Conservation (phyloP, 345 rosid genomes). For the Cardamine resedifolia region DNA sequence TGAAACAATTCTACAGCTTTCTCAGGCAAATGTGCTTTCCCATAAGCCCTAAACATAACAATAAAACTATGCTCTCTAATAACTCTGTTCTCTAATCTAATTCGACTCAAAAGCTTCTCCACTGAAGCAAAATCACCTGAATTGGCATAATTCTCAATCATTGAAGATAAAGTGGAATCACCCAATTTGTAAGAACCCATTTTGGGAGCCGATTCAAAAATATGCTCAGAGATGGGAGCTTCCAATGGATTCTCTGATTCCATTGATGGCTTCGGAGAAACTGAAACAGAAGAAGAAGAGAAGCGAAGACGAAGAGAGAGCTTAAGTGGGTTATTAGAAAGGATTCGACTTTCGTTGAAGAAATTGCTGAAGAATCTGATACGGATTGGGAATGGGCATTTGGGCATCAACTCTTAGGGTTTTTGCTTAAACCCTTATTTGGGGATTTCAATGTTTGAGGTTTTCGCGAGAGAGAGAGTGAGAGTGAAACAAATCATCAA, state of each 20-base stretch:
- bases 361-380: conserved; percentile 24
- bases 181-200: conserved; percentile 70
- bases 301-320: conserved; percentile 16
- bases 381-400: conserved; percentile 41
- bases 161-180: conserved; percentile 74
- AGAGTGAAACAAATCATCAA: not conserved
- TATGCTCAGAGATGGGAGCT: conserved; percentile 49
- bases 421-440: conserved; percentile 36
- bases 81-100: conserved; percentile 62
- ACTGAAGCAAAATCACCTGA: conserved; percentile 58
- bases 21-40: conserved; percentile 61
- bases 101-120: conserved; percentile 56
- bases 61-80: conserved; percentile 60
- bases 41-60: conserved; percentile 67
- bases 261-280: conserved; percentile 11
- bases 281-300: conserved; percentile 26
- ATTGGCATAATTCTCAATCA: conserved; percentile 58
- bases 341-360: conserved; percentile 29
- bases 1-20: conserved; percentile 68
- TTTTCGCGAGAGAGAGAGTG: not conserved
- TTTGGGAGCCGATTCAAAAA: conserved; percentile 52
- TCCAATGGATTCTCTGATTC: conserved; percentile 34
- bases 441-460: conserved; percentile 8
- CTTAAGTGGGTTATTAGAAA: conserved; percentile 40
- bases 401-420: conserved; percentile 42